These are phyloP conservation scores for Amanita polypyramis DNA, from an alignment of 768 basidiomycete species.

Conservation along the genomic window DNA sequence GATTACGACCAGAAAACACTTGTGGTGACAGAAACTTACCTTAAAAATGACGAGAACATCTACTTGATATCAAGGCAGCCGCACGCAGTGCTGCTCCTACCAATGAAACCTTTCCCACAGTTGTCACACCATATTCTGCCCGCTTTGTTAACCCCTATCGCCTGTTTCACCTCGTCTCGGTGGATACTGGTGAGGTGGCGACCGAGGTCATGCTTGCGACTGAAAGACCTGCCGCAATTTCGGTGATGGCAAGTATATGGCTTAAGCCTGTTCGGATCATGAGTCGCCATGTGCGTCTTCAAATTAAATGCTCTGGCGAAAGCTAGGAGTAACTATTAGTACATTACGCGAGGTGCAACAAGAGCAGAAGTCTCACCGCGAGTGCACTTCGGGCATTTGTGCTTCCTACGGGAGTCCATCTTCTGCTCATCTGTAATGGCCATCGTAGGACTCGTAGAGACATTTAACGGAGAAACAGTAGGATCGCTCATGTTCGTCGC, in stretches of 20 bases:
- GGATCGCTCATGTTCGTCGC: conserved; percentile 34
- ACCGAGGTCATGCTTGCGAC: conserved; percentile 88
- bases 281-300: conserved; percentile 92
- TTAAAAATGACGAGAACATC: conserved; percentile 4
- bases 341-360: conserved; percentile 1
- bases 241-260: conserved; percentile 82
- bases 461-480: conserved; percentile 47
- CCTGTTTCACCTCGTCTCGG: conserved; percentile 49
- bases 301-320: conserved; percentile 92
- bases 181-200: conserved; percentile 85
- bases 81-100: conserved; percentile 38
- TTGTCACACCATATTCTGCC: conserved; percentile 59
- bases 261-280: conserved; percentile 86
- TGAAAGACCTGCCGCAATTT: conserved; percentile 84
- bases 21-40: background rate
- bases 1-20: background rate
- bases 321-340: conserved; percentile 30
- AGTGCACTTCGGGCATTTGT: conserved; percentile 65
- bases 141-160: conserved; percentile 63
- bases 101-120: conserved; percentile 64
- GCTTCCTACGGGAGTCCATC: conserved; percentile 66
- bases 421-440: conserved; percentile 38
- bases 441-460: conserved; percentile 34
- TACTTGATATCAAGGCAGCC: conserved; percentile 61
- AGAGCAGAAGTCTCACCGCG: conserved; percentile 43